Conservation (phyloP, 768 basidiomycete species). For the Termitomyces sp. region DNA sequence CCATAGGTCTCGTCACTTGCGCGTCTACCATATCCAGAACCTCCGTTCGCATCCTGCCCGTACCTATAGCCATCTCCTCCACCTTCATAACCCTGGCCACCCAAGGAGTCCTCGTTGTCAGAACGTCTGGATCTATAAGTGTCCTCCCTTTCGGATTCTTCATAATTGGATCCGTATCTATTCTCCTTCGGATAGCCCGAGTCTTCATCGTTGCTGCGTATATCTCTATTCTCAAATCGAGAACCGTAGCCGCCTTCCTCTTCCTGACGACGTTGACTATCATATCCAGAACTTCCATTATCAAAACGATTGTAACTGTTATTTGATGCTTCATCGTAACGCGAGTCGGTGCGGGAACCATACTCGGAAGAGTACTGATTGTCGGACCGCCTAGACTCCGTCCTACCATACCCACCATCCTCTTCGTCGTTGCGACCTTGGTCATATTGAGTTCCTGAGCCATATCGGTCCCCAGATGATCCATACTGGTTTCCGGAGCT, state of each 20-base stretch:
- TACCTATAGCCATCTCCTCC: conserved; percentile 10
- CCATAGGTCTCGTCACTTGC: conserved; percentile 43
- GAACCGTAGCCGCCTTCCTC: not conserved
- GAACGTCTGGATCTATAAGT: conserved; percentile 5
- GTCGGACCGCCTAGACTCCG: conserved; percentile 4
- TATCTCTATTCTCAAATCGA: not conserved
- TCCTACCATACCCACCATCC: conserved; percentile 4
- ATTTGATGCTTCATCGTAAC: not conserved
- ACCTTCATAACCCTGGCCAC: conserved; percentile 16
- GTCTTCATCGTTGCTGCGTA: not conserved
- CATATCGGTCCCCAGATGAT: conserved; percentile 2
- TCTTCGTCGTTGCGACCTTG: conserved; percentile 1
- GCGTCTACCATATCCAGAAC: conserved; percentile 11
- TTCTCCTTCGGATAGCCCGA: conserved; percentile 1
- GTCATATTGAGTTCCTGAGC: not conserved
- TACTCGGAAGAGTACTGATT: conserved; percentile 5
- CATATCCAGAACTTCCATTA: not conserved
- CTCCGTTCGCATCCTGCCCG: conserved; percentile 11
- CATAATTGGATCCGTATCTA: conserved; percentile 6
- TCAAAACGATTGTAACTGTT: not conserved
- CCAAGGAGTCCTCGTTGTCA: conserved; percentile 8
- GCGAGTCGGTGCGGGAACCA: not conserved
- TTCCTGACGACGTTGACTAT: not conserved
- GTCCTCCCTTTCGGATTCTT: not conserved
- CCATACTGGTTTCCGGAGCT: not conserved